phyloP scores from a whole-genome alignment of 2,329 filamentous ascomycete species.

The Blumeriella jaapii region DNA sequence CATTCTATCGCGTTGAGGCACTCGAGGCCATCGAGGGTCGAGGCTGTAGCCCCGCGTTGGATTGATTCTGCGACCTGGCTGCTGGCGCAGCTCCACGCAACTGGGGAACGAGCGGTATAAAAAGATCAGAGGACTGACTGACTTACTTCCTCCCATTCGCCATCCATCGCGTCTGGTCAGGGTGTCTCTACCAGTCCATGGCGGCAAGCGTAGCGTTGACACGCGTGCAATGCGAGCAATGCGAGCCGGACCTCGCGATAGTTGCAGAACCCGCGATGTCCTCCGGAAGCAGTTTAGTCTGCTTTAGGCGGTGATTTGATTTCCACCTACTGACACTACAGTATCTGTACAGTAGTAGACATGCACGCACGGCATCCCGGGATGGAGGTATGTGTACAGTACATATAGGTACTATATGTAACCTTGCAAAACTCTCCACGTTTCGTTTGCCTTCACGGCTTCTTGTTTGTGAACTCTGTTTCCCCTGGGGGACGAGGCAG shows the following conservation, averaged over 20 bases:
- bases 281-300: too few relatives aligned
- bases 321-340: too few relatives aligned
- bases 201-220: slow-evolving; percentile 3
- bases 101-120: neutral
- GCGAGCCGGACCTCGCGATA: slow-evolving; percentile 1
- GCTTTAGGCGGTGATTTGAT: slow-evolving; percentile 1
- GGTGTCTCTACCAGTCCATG: slow-evolving; percentile 17
- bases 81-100: neutral
- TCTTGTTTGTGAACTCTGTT: too few relatives aligned
- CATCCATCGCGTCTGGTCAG: slow-evolving; percentile 39
- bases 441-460: too few relatives aligned
- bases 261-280: slow-evolving; percentile 1
- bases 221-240: too few relatives aligned
- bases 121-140: neutral
- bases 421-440: too few relatives aligned
- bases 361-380: too few relatives aligned
- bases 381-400: too few relatives aligned
- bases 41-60: slow-evolving; percentile 10
- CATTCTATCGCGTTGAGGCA: slow-evolving; percentile 6
- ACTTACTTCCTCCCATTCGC: slow-evolving; percentile 57
- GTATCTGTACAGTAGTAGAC: too few relatives aligned
- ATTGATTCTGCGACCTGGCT: slow-evolving; percentile 1
- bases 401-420: too few relatives aligned
- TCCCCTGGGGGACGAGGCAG: too few relatives aligned
- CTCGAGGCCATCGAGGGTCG: slow-evolving; percentile 10